Conservation (phyloP, 2,329 filamentous ascomycete genomes). For the Dothidotthia symphoricarpi region DNA sequence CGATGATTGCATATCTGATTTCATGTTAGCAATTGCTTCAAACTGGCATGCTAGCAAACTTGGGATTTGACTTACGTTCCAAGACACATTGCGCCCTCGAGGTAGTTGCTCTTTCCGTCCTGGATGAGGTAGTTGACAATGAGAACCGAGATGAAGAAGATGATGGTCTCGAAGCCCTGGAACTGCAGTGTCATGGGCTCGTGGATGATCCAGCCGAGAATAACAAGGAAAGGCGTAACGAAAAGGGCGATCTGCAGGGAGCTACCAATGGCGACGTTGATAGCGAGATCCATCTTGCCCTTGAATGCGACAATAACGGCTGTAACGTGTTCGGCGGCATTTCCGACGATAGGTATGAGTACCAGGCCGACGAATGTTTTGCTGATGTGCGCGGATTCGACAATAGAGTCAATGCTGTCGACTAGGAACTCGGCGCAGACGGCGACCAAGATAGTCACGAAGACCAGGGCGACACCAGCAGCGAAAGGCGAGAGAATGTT, state of each 20-base stretch:
- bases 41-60: too few relatives aligned
- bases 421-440: constrained; percentile 56
- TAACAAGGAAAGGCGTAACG: constrained; percentile 57
- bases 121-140: constrained; percentile 87
- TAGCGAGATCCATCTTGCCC: constrained; percentile 58
- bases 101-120: constrained; percentile 82
- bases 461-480: constrained; percentile 47
- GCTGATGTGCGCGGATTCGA: constrained; percentile 51
- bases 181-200: constrained; percentile 70
- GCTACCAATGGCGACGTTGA: constrained; percentile 56
- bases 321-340: constrained; percentile 58
- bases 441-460: constrained; percentile 52
- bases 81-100: constrained; percentile 68
- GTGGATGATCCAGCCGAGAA: constrained; percentile 56
- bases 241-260: constrained; percentile 58
- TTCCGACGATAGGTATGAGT: constrained; percentile 57
- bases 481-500: constrained; percentile 48
- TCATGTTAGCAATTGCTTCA: constrained; percentile 4
- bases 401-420: constrained; percentile 55
- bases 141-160: constrained; percentile 77
- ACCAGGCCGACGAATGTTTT: constrained; percentile 59
- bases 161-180: constrained; percentile 84
- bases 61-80: constrained; percentile 44
- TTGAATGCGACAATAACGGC: constrained; percentile 56
- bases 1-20: constrained; percentile 57